Base-by-base conservation (phyloP, 768 basidiomycete genomes). In the Lactarius quietus region DNA sequence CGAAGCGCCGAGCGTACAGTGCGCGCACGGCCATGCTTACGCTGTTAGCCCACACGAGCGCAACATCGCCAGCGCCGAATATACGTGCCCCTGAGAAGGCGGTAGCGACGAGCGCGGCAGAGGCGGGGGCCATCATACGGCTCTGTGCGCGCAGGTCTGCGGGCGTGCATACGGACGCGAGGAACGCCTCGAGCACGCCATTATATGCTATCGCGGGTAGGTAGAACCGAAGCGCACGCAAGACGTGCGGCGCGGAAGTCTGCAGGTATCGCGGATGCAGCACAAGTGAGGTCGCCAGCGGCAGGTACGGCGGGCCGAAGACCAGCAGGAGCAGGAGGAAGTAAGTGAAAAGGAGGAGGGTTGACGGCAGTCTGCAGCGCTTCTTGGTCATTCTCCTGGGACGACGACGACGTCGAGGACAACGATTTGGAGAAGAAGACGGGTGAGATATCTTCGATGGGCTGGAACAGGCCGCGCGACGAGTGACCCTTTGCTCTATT, bases 201-300 rank as follows among this genome's bases (percentile, higher is more conserved):
- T 99, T 99, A 69, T 93, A 77, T 6, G 90, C 90, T 71, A 99
- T 82, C 26, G 90, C 82, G 1, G 97, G 97, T 68, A 98, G 88
- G 70, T 95, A 96, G 79, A 84, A 89, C 28, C 93, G 76, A 84
- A 95, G 98, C 1, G 88, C 85, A 15, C 77, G 75, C 8, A 99
- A 84, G 41, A 96, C 89, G 17, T 75, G 68, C 0, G 93, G 89
- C 0, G 95, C 95, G 51, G 91, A 92, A 0, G 95, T 94, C 48
- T 80, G 71, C 39, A 86, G 79, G 76, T 92, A 92, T 65, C 83
- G 81, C 26, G 71, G 76, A 23, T 90, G 94, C 9, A 98, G 84
- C 35, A 95, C 75, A 38, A 95, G 71, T 1, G 83, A 82, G 43
- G 91, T 76, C 20, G 88, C 75, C 12, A 93, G 79, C 0, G 89